Conservation (phyloP, 495 filamentous ascomycete species). For the Tuber aestivum region DNA sequence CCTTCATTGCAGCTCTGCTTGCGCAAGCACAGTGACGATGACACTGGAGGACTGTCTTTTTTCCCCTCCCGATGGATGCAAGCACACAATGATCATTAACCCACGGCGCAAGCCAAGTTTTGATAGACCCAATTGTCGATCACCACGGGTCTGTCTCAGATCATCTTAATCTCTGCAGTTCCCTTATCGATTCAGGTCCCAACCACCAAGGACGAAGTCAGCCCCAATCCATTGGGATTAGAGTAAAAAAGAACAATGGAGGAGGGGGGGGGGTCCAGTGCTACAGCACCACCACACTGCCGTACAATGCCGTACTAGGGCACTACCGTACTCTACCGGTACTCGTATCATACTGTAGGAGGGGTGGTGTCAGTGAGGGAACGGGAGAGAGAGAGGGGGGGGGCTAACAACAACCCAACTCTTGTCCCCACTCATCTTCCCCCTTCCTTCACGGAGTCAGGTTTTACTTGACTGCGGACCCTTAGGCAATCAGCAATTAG, state of each 20-base stretch:
- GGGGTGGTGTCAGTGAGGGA: background rate
- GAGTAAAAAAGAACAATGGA: background rate
- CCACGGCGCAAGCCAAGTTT: background rate
- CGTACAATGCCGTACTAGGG: background rate
- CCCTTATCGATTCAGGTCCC: constrained; percentile 1
- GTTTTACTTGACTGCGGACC: constrained; percentile 1
- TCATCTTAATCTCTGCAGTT: background rate
- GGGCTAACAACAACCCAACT: background rate
- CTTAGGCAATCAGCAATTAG: constrained; percentile 3
- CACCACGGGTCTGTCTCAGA: constrained; percentile 2
- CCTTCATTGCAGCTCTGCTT: background rate
- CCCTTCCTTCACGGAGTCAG: background rate
- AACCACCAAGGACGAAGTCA: background rate
- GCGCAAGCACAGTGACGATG: background rate
- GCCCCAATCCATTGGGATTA: background rate
- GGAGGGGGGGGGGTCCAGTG: background rate
- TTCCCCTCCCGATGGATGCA: background rate
- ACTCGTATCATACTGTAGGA: background rate
- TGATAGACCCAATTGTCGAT: constrained; percentile 4
- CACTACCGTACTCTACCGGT: background rate
- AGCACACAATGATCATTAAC: constrained; percentile 1
- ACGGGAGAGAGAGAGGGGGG: background rate
- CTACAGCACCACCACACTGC: background rate
- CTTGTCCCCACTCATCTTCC: background rate
- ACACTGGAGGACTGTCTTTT: background rate